Base-by-base conservation (phyloP, 441 rosid genomes). In the Aquilaria agallochum region DNA sequence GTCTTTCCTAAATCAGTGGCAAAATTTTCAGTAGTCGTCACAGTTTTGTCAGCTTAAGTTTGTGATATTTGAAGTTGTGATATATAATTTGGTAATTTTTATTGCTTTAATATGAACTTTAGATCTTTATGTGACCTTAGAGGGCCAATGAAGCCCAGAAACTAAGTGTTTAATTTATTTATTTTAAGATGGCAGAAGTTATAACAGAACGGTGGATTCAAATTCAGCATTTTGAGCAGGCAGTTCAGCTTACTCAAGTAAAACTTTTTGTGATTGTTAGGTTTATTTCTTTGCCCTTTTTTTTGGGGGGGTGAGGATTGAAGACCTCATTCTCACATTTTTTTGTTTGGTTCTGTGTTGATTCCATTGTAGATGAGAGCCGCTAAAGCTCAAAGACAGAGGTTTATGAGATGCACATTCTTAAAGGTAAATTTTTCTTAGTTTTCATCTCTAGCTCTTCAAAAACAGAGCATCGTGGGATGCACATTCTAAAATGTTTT, bases 201-300 rank as follows among this genome's bases (percentile, higher is more conserved):
- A 84, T 93, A 60, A 74, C 88, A 5, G 96, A 90, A 62, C 90
- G 62, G 64, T 93, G 97, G 97, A 85, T 88, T 76, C 97, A 85
- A 69, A 73, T 93, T 70, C 97, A 87, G 71, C 92, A 84, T 69
- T 80, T 90, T 68, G 91, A 87, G 83, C 97, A 87, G 83, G 97
- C 95, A 58, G 79, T 80, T 63, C 79, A 64, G 3, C 65, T 78
- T 59, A 55, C 72, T 53, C 44, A 81, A 62, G 80, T 78, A 72
- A 56, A 47, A 20, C 5, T 40, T 40, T 40, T 6, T 40, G 45
- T 40, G 4, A 40, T 40, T 8, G 9, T 40, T 40, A 5, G 9
- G 45, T 40, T 40, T 33, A 34, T 9, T 59, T 55, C 48, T 52
- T 57, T 50, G 6, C 27, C 1, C 27, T 20, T 20, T 20, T 20